Evolutionary conservation across 352 stramenopile species (phyloP), one percentile per base, ranked within the genome.

Genomic region (Globisporangium nagaii): DNA sequence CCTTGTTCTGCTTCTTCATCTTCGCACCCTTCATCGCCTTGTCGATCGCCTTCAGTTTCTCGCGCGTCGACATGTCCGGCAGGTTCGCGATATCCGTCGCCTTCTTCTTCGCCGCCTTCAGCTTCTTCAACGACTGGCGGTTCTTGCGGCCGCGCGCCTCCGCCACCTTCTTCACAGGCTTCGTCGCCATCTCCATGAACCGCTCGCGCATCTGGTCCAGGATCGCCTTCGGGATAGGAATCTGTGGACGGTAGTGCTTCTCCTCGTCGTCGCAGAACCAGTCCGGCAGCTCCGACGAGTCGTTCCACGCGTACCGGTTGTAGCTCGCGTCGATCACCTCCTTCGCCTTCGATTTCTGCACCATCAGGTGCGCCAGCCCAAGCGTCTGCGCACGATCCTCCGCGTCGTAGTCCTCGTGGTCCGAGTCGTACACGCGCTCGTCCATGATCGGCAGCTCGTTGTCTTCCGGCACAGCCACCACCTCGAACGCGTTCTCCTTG

Each of bases 261-360:
- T 95, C 81, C 58, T 98, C 95, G 47, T 98, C 93, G 45, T 98
- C 94, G 4, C 93, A 63, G 65, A 99, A 99, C 98, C 98, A 99
- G 54, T 99, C 90, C 0, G 98, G 98, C 8, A 99, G 57, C 35
- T 96, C 91, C 9, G 79, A 45, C 1, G 93, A 84, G 73, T 99
- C 97, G 67, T 99, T 99, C 96, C 97, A 99, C 4, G 96, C 91
- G 67, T 97, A 99, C 0, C 98, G 93, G 71, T 99, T 99, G 88
- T 99, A 99, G 25, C 90, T 98, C 2, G 96, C 88, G 66, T 99
- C 98, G 5, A 99, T 92, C 50, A 99, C 64, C 24, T 98, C 95
- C 67, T 99, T 99, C 8, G 96, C 94, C 56, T 98, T 98, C 0
- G 84, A 96, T 55, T 96, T 90, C 32, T 97, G 86, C 9, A 99